Evolutionary conservation across 2,329 filamentous ascomycete genomes (phyloP).

Genomic region (Coniella lustricola): DNA sequence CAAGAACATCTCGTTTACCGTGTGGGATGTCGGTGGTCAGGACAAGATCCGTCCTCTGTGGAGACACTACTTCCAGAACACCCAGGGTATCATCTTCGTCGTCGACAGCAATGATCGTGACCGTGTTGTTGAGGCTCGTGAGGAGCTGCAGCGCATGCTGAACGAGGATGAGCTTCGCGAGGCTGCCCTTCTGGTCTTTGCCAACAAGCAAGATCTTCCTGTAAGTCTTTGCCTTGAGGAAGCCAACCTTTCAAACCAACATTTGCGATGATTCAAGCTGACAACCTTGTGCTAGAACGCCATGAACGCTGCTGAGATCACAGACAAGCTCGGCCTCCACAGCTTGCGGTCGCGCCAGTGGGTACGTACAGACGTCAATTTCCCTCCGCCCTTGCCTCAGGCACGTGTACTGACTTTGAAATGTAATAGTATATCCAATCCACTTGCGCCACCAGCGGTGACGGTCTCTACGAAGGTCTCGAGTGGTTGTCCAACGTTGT

Average conservation of each 20-base stretch:
- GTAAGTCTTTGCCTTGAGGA: conserved; percentile 46
- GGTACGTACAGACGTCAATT: conserved; percentile 57
- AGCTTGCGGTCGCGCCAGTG: conserved; percentile 96
- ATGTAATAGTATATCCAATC: conserved; percentile 87
- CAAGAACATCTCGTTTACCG: conserved; percentile 99
- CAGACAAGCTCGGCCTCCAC: conserved; percentile 99
- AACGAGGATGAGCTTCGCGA: conserved; percentile 99
- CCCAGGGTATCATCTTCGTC: conserved; percentile 99
- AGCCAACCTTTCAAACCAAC: conserved; percentile 7
- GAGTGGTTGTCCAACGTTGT: conserved; percentile 84
- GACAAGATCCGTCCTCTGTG: conserved; percentile 99
- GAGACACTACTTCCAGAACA: conserved; percentile 99
- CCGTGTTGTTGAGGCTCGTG: conserved; percentile 92
- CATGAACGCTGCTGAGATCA: conserved; percentile 99
- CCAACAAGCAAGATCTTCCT: conserved; percentile 99
- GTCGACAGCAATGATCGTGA: conserved; percentile 98
- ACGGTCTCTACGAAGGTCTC: conserved; percentile 98
- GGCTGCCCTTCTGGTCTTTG: conserved; percentile 92
- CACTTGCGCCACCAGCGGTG: conserved; percentile 96
- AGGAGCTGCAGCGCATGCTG: conserved; percentile 96
- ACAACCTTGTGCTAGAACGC: conserved; percentile 63
- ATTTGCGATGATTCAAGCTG: conserved; percentile 17
- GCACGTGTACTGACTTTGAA: conserved; percentile 13
- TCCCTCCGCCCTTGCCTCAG: not conserved
- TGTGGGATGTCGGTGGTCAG: conserved; percentile 99